phyloP scores from a whole-genome alignment of 2,329 filamentous ascomycete genomes.

The Triangularia verruculosa region DNA sequence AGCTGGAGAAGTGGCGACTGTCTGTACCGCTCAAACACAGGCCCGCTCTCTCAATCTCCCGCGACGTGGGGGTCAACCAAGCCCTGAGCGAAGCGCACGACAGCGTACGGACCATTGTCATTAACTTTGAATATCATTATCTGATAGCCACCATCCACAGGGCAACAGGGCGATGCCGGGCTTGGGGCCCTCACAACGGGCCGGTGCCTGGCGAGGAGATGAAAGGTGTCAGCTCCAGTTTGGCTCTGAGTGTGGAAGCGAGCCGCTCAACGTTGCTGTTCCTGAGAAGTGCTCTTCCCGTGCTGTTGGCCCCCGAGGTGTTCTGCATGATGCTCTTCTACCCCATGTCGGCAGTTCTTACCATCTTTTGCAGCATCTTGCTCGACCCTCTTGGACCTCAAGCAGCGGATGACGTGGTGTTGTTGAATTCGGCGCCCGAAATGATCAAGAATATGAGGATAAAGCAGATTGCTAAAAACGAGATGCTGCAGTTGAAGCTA shows the following conservation, averaged over 20 bases:
- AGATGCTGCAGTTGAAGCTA: conserved; percentile 34
- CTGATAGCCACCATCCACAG: conserved; percentile 54
- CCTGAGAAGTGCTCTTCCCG: conserved; percentile 41
- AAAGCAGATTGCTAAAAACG: conserved; percentile 33
- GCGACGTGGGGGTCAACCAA: background rate
- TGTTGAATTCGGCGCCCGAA: conserved; percentile 42
- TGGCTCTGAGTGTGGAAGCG: conserved; percentile 52
- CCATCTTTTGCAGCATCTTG: conserved; percentile 54
- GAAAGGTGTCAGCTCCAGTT: conserved; percentile 50
- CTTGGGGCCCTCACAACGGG: conserved; percentile 31
- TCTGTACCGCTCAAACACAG: conserved; percentile 45
- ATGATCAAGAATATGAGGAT: conserved; percentile 37
- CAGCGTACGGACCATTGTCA: conserved; percentile 46
- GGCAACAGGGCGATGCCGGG: conserved; percentile 50
- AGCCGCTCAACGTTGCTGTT: conserved; percentile 54
- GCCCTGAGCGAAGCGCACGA: conserved; percentile 18
- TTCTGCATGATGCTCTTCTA: conserved; percentile 59
- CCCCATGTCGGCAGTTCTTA: conserved; percentile 52
- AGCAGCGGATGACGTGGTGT: conserved; percentile 44
- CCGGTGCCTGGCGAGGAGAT: conserved; percentile 34
- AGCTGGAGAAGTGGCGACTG: conserved; percentile 53
- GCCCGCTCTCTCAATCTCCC: conserved; percentile 45
- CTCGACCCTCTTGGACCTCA: conserved; percentile 44
- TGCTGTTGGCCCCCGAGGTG: conserved; percentile 41
- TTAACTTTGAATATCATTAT: conserved; percentile 55